phyloP scores from a whole-genome alignment of 2,329 filamentous ascomycete genomes.

The Bipolaris oryzae region DNA sequence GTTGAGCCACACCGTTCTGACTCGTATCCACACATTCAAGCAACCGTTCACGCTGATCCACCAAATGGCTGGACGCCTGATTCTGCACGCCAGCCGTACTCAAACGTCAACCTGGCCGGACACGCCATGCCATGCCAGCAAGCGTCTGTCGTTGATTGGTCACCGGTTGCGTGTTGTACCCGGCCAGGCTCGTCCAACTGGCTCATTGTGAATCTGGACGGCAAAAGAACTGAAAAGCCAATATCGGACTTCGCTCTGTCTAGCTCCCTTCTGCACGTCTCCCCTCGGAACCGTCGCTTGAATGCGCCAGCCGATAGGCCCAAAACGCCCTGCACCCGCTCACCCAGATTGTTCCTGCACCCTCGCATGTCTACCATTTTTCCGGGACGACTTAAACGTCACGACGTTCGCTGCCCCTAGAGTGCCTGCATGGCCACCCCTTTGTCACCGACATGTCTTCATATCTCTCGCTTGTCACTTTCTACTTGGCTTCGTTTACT shows the following conservation, averaged over 20 bases:
- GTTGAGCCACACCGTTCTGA: constrained; percentile 24
- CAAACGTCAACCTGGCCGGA: constrained; percentile 8
- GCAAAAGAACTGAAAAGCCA: constrained; percentile 9
- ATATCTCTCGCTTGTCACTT: constrained; percentile 14
- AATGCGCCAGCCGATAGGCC: constrained; percentile 19
- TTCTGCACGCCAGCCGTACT: constrained; percentile 22
- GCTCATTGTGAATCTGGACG: constrained; percentile 6
- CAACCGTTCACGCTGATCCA: constrained; percentile 22
- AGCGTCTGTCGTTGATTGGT: constrained; percentile 10
- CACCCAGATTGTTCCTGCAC: constrained; percentile 32
- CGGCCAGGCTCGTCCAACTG: neutral
- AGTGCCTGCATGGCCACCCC: constrained; percentile 29
- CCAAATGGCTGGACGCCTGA: constrained; percentile 9
- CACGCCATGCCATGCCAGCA: constrained; percentile 11
- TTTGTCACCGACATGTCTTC: constrained; percentile 26
- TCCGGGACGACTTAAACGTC: constrained; percentile 21
- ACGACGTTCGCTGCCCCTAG: constrained; percentile 29
- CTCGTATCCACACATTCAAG: constrained; percentile 14
- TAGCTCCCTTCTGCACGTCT: constrained; percentile 19
- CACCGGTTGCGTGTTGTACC: constrained; percentile 1
- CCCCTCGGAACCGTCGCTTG: constrained; percentile 16
- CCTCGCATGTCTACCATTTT: constrained; percentile 18
- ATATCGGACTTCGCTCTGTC: constrained; percentile 21
- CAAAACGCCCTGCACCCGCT: constrained; percentile 25
- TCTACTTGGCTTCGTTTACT: constrained; percentile 25